phyloP scores from a whole-genome alignment of 2,329 filamentous ascomycete species.

The Trichoderma hamatum region DNA sequence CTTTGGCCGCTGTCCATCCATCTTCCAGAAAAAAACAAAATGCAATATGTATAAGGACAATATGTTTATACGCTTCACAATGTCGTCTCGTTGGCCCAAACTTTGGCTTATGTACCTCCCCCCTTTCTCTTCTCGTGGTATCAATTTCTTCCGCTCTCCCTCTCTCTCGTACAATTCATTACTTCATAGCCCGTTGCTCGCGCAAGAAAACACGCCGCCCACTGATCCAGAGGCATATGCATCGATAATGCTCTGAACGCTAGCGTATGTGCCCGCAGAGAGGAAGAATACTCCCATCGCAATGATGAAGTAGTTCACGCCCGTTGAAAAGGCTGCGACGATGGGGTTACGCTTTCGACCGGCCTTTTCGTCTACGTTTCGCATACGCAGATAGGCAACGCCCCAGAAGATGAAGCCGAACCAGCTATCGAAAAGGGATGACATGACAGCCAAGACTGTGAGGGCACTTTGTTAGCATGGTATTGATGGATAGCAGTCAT shows the following conservation, averaged over 20 bases:
- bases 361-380: constrained; percentile 61
- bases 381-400: constrained; percentile 77
- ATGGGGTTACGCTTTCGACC: constrained; percentile 55
- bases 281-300: constrained; percentile 79
- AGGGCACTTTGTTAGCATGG: background rate
- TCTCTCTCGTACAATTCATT: background rate
- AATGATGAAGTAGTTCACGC: constrained; percentile 74
- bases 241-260: constrained; percentile 73
- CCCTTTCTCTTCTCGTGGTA: background rate
- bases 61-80: background rate
- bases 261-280: constrained; percentile 78
- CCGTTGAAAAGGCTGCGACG: constrained; percentile 57
- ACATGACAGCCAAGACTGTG: constrained; percentile 70
- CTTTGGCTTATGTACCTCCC: background rate
- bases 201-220: constrained; percentile 74
- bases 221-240: constrained; percentile 68
- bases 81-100: background rate
- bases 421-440: constrained; percentile 89
- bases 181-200: constrained; percentile 62
- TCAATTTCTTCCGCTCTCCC: background rate
- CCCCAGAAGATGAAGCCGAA: constrained; percentile 97
- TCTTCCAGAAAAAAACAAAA: background rate
- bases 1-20: background rate
- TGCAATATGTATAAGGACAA: background rate
- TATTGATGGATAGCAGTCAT: background rate